A percentile compares a stretch with the other conserved stretches of the same genome.
Conservation (phyloP, 73 alveolate genomes). For the Breviolum minutum region DNA sequence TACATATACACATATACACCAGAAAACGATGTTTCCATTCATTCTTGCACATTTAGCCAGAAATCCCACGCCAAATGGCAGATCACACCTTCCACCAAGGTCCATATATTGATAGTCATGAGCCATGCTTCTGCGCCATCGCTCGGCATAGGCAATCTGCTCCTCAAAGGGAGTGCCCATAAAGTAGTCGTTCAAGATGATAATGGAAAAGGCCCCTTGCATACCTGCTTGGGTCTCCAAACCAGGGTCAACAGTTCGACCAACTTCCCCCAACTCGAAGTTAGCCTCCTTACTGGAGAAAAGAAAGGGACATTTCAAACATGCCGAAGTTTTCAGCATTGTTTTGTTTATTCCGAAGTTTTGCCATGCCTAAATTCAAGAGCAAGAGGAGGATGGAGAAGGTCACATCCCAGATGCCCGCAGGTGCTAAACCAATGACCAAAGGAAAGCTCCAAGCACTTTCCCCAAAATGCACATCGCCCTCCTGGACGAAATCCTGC, state of each 20-base stretch:
- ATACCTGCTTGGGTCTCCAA: background rate
- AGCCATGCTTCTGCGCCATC: constrained; percentile 70
- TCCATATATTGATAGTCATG: constrained; percentile 56
- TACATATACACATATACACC: no score
- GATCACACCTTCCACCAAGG: background rate
- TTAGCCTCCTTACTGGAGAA: background rate
- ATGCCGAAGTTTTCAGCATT: no score
- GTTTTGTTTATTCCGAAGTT: background rate
- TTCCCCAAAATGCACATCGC: constrained; percentile 40
- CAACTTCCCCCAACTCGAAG: background rate
- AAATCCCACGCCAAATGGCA: no score
- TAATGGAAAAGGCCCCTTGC: constrained; percentile 40
- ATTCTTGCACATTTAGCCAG: no score
- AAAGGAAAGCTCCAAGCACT: constrained; percentile 54
- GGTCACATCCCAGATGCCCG: constrained; percentile 57
- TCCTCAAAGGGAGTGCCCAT: background rate
- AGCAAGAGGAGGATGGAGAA: constrained; percentile 35
- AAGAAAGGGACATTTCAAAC: background rate
- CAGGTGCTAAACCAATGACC: constrained; percentile 42
- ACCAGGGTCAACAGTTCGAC: background rate
- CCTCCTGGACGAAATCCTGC: background rate
- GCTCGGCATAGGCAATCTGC: background rate
- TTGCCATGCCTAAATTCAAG: constrained; percentile 9
- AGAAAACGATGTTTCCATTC: no score
- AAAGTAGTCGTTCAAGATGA: constrained; percentile 7